A percentile compares a stretch with the other conserved stretches of the same genome.
Evolutionary conservation across 352 stramenopile species (phyloP).

Genomic region (Phytophthora megakarya): DNA sequence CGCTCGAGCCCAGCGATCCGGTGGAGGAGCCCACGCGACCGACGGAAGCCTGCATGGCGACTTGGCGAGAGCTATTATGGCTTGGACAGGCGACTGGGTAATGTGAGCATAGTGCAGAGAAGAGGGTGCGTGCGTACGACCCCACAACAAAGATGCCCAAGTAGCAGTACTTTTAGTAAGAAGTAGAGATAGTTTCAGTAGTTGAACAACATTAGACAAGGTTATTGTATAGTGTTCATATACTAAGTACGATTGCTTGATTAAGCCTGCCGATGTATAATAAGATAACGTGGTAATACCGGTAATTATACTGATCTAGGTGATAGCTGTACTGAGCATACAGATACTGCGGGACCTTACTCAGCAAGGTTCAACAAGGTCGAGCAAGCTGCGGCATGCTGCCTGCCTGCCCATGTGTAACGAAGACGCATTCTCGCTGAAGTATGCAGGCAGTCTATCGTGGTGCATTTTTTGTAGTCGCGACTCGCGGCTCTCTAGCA

Average conservation of each 20-base stretch:
- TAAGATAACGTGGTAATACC: neutral
- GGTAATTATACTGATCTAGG: neutral
- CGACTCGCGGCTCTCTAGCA: slow-evolving; percentile 59
- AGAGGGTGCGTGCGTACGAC: slow-evolving; percentile 13
- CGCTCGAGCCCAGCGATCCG: slow-evolving; percentile 36
- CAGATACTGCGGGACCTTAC: no score
- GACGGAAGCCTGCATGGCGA: slow-evolving; percentile 43
- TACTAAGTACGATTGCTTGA: no score
- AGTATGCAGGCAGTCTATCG: neutral
- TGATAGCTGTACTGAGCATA: neutral
- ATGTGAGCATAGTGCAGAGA: slow-evolving; percentile 9
- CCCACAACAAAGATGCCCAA: slow-evolving; percentile 13
- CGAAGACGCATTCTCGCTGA: slow-evolving; percentile 4
- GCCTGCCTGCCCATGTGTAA: slow-evolving; percentile 10
- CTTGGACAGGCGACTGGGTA: slow-evolving; percentile 13
- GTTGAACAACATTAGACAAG: neutral
- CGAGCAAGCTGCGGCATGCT: neutral
- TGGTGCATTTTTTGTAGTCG: slow-evolving; percentile 13
- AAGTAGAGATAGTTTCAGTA: no score
- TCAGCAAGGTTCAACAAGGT: no score
- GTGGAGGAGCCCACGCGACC: slow-evolving; percentile 40
- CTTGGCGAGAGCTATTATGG: slow-evolving; percentile 1
- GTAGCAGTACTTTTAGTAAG: slow-evolving; percentile 2
- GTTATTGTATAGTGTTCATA: no score
- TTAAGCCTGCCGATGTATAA: neutral